Conservation (phyloP, 306 rosid genomes). For the Corylus heterophylla region DNA sequence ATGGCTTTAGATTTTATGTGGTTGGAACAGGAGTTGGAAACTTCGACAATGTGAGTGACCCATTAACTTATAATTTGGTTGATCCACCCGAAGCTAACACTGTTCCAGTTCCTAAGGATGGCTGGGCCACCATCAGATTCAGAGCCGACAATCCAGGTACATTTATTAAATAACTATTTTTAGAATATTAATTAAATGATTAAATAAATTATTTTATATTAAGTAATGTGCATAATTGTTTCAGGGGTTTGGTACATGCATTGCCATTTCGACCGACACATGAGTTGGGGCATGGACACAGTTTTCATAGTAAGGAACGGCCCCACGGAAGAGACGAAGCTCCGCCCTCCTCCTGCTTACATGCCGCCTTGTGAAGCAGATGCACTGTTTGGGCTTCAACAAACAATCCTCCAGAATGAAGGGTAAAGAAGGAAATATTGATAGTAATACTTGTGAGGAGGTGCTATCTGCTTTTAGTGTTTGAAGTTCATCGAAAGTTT, state of each 20-base stretch:
- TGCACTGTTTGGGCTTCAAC: background rate
- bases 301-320: constrained; percentile 6
- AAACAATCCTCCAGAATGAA: background rate
- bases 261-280: constrained; percentile 16
- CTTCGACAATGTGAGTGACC: constrained; percentile 17
- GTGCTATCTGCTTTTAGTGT: background rate
- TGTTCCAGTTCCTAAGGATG: constrained; percentile 32
- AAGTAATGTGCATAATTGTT: background rate
- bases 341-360: constrained; percentile 4
- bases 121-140: constrained; percentile 41
- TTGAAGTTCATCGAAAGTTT: no score
- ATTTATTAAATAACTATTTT: background rate
- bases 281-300: constrained; percentile 14
- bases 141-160: constrained; percentile 19
- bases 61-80: constrained; percentile 34
- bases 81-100: constrained; percentile 41
- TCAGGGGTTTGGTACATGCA: constrained; percentile 13
- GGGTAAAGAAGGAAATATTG: background rate
- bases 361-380: constrained; percentile 7
- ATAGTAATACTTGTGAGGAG: background rate
- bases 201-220: no score
- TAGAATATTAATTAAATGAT: no score
- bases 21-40: constrained; percentile 40
- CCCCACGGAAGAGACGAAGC: background rate
- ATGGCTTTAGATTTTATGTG: constrained; percentile 37